phyloP scores from a whole-genome alignment of 2,329 filamentous ascomycete genomes.

The Corynespora cassiicola region DNA sequence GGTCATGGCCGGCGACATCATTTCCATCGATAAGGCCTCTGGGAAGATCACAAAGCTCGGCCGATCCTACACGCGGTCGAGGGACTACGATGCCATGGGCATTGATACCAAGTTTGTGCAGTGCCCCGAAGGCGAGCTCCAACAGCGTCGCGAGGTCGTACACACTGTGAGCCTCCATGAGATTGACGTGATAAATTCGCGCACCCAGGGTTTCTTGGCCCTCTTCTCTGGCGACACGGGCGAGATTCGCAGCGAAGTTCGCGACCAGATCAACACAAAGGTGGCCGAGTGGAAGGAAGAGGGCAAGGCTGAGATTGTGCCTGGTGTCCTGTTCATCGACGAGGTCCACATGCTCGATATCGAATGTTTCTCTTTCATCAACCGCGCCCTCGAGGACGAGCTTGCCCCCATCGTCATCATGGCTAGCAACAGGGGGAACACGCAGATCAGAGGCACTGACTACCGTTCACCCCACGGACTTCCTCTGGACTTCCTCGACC shows the following conservation, averaged over 20 bases:
- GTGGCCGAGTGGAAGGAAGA: slow-evolving; percentile 99
- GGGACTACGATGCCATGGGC: slow-evolving; percentile 99
- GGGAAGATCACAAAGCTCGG: slow-evolving; percentile 98
- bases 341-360: slow-evolving; percentile 99
- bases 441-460: slow-evolving; percentile 89
- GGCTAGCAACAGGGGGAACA: slow-evolving; percentile 94
- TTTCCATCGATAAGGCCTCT: slow-evolving; percentile 97
- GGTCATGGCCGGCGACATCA: slow-evolving; percentile 97
- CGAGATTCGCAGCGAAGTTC: slow-evolving; percentile 95
- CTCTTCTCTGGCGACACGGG: slow-evolving; percentile 98
- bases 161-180: slow-evolving; percentile 97
- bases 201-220: slow-evolving; percentile 96
- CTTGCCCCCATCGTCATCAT: slow-evolving; percentile 98
- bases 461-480: slow-evolving; percentile 93
- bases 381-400: slow-evolving; percentile 93
- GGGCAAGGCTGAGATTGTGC: slow-evolving; percentile 97
- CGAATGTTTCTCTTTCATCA: slow-evolving; percentile 98
- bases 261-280: slow-evolving; percentile 99
- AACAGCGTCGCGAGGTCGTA: slow-evolving; percentile 95
- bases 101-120: slow-evolving; percentile 98
- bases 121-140: slow-evolving; percentile 95
- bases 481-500: slow-evolving; percentile 93
- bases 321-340: slow-evolving; percentile 96
- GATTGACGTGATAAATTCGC: slow-evolving; percentile 98
- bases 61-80: slow-evolving; percentile 89